A percentile compares a stretch with the other conserved stretches of the same genome.
Evolutionary conservation across 2,329 filamentous ascomycete genomes (phyloP).

Genomic region (Ceratocystis ficicola): DNA sequence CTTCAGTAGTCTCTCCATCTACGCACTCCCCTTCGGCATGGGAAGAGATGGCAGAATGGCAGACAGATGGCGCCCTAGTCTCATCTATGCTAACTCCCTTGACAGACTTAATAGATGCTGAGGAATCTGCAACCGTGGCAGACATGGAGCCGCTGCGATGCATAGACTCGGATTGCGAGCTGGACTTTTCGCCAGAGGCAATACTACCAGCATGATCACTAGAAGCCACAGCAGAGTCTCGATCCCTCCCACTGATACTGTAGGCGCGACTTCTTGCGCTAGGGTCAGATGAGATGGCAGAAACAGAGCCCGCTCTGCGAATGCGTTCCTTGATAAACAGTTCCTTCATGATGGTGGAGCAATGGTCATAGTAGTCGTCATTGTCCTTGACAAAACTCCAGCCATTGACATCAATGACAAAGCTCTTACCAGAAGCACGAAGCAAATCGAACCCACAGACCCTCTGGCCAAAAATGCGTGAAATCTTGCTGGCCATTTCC

Average conservation of each 20-base stretch:
- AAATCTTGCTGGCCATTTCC: slow-evolving; percentile 78
- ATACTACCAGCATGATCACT: not conserved
- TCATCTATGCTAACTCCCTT: slow-evolving; percentile 14
- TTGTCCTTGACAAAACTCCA: slow-evolving; percentile 99
- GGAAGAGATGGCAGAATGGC: slow-evolving; percentile 32
- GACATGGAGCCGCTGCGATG: slow-evolving; percentile 2
- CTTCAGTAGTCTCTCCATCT: slow-evolving; percentile 4
- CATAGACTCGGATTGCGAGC: slow-evolving; percentile 10
- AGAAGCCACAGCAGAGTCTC: slow-evolving; percentile 2
- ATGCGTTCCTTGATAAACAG: slow-evolving; percentile 75
- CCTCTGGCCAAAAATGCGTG: slow-evolving; percentile 79
- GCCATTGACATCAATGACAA: slow-evolving; percentile 96
- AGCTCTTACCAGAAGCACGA: slow-evolving; percentile 77
- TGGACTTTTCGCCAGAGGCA: not conserved
- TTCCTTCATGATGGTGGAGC: slow-evolving; percentile 70
- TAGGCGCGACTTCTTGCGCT: slow-evolving; percentile 6
- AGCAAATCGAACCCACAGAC: slow-evolving; percentile 95
- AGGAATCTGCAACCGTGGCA: slow-evolving; percentile 10
- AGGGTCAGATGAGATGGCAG: slow-evolving; percentile 34
- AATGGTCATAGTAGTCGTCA: slow-evolving; percentile 93
- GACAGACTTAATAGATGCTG: slow-evolving; percentile 17
- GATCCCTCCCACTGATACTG: not conserved
- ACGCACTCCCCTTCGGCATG: slow-evolving; percentile 24
- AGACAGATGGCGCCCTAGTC: slow-evolving; percentile 30
- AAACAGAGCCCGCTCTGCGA: slow-evolving; percentile 43